Conservation (phyloP, 108 stramenopile species). For the Cyclotella baltica region DNA sequence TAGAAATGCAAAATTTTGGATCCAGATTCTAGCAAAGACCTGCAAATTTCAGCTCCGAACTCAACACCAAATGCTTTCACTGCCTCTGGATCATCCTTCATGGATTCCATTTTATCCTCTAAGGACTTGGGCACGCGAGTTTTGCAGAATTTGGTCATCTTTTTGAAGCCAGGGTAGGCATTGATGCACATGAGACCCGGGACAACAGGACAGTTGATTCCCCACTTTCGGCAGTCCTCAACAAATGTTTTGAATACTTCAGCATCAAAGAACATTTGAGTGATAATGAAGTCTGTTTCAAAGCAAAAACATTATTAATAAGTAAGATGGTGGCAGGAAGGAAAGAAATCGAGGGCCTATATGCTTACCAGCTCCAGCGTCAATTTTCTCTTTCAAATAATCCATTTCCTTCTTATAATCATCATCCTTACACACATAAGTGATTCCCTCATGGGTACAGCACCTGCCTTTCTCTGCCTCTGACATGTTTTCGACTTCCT, state of each 20-base stretch:
- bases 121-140: slow-evolving; percentile 94
- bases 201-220: slow-evolving; percentile 94
- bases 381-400: slow-evolving; percentile 92
- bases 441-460: slow-evolving; percentile 84
- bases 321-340: background rate
- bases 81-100: slow-evolving; percentile 90
- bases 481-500: slow-evolving; percentile 79
- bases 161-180: slow-evolving; percentile 95
- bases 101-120: slow-evolving; percentile 83
- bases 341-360: background rate
- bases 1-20: slow-evolving; percentile 96
- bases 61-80: slow-evolving; percentile 94
- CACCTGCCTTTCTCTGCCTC: slow-evolving; percentile 82
- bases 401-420: slow-evolving; percentile 98
- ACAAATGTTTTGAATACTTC: slow-evolving; percentile 93
- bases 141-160: slow-evolving; percentile 99
- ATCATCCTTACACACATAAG: slow-evolving; percentile 91
- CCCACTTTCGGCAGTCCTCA: slow-evolving; percentile 89
- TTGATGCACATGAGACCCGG: slow-evolving; percentile 99
- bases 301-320: background rate
- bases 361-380: slow-evolving; percentile 90
- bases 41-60: slow-evolving; percentile 91
- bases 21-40: slow-evolving; percentile 77
- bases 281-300: slow-evolving; percentile 91
- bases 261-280: slow-evolving; percentile 99